Evolutionary conservation across 768 basidiomycete species (phyloP).

Genomic region (Hericium coralloides): DNA sequence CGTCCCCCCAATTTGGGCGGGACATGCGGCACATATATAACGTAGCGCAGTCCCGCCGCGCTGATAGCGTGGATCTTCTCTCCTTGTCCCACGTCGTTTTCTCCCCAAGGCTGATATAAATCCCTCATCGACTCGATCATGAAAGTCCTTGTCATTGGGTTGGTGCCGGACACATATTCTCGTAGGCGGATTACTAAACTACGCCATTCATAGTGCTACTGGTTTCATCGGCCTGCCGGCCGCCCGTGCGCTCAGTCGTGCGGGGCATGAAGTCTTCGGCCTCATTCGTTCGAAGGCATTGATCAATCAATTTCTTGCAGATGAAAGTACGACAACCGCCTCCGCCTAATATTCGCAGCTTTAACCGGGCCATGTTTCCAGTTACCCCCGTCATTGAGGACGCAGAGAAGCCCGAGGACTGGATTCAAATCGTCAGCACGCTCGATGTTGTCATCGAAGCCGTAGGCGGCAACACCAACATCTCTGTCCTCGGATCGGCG

Average conservation of each 20-base stretch:
- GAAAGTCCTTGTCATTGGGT: neutral
- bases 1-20: no score
- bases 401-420: neutral
- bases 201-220: conserved; percentile 25
- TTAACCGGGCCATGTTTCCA: neutral
- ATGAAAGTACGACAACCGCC: conserved; percentile 28
- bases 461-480: conserved; percentile 15
- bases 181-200: neutral
- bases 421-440: conserved; percentile 19
- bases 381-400: neutral
- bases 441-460: conserved; percentile 29
- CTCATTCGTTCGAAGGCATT: conserved; percentile 29
- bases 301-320: conserved; percentile 24
- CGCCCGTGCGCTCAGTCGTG: conserved; percentile 35
- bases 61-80: no score
- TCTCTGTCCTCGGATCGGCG: conserved; percentile 13
- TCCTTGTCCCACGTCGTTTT: no score
- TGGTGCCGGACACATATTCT: neutral
- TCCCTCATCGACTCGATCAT: neutral
- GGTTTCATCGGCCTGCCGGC: conserved; percentile 37
- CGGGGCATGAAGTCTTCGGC: conserved; percentile 39
- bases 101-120: neutral
- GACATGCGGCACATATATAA: no score
- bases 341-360: conserved; percentile 9
- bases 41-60: no score